Evolutionary conservation across 2,329 filamentous ascomycete genomes (phyloP).

Genomic region (Dichotomopilus funicola): DNA sequence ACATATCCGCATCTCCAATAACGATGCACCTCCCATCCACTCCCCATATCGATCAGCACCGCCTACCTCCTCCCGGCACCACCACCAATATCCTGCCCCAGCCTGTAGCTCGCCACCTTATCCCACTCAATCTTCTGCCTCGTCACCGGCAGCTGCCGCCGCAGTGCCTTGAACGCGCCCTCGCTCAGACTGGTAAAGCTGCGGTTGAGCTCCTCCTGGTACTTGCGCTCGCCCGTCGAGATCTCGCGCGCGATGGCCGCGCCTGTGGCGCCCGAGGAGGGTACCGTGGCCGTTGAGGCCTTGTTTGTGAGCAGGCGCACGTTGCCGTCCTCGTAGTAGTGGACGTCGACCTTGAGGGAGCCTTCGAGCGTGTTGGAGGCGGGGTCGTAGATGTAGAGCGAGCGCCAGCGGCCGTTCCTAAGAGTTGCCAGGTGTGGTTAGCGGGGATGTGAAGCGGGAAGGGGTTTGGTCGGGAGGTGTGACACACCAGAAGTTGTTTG

Average conservation of each 20-base stretch:
- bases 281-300: slow-evolving; percentile 54
- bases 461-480: not conserved
- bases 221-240: slow-evolving; percentile 74
- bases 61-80: slow-evolving; percentile 49
- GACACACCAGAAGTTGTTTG: slow-evolving; percentile 87
- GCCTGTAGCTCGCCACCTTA: slow-evolving; percentile 86
- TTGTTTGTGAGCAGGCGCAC: slow-evolving; percentile 90
- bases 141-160: slow-evolving; percentile 90
- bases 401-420: slow-evolving; percentile 95
- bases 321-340: slow-evolving; percentile 99
- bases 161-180: slow-evolving; percentile 87
- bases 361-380: slow-evolving; percentile 64
- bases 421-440: not conserved
- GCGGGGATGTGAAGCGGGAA: not conserved
- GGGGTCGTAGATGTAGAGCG: slow-evolving; percentile 72
- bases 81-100: slow-evolving; percentile 73
- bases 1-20: too few relatives aligned
- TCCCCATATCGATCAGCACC: too few relatives aligned
- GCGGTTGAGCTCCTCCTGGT: slow-evolving; percentile 91
- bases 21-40: too few relatives aligned
- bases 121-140: slow-evolving; percentile 99
- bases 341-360: slow-evolving; percentile 85
- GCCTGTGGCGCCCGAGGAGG: slow-evolving; percentile 52
- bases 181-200: slow-evolving; percentile 86
- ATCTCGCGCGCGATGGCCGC: slow-evolving; percentile 72